These are phyloP conservation scores for Fusarium veterinarium DNA, from an alignment of 2,329 filamentous ascomycete genomes.

Conservation along the genomic window DNA sequence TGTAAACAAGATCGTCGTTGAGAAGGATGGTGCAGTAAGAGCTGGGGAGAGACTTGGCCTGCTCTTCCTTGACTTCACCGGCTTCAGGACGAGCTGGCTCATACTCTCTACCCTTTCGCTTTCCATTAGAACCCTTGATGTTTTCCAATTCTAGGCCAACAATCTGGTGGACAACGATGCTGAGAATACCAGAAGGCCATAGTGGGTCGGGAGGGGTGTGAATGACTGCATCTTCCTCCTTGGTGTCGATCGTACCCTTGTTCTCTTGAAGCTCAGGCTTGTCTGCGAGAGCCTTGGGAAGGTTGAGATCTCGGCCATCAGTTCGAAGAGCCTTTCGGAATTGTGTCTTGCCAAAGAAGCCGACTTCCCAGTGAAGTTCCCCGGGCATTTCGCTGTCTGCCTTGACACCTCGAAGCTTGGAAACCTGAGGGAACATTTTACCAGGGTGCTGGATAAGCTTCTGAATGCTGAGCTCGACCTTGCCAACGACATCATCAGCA, in stretches of 20 bases:
- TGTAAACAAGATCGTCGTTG: slow-evolving; percentile 91
- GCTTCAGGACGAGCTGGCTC: slow-evolving; percentile 85
- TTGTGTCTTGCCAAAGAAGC: slow-evolving; percentile 91
- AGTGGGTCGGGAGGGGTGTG: slow-evolving; percentile 95
- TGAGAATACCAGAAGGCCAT: slow-evolving; percentile 92
- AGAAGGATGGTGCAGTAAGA: slow-evolving; percentile 93
- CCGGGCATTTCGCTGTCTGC: slow-evolving; percentile 91
- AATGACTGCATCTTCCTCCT: slow-evolving; percentile 83
- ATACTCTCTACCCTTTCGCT: slow-evolving; percentile 85
- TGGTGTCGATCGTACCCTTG: slow-evolving; percentile 76
- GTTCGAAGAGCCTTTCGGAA: slow-evolving; percentile 87
- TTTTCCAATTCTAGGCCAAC: slow-evolving; percentile 94
- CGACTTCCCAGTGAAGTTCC: slow-evolving; percentile 94
- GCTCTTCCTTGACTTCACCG: slow-evolving; percentile 88
- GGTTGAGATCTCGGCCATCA: slow-evolving; percentile 82
- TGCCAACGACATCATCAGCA: slow-evolving; percentile 94
- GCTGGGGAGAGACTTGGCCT: slow-evolving; percentile 82
- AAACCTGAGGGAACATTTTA: slow-evolving; percentile 90
- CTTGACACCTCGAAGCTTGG: slow-evolving; percentile 84
- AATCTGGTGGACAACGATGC: slow-evolving; percentile 90
- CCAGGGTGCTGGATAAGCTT: slow-evolving; percentile 93
- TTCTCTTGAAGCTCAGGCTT: slow-evolving; percentile 86
- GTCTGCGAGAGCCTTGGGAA: slow-evolving; percentile 79
- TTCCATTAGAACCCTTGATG: slow-evolving; percentile 85
- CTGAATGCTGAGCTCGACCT: slow-evolving; percentile 92